Conservation (phyloP, 1,139 yeast genomes). For the Pichia sp. region DNA sequence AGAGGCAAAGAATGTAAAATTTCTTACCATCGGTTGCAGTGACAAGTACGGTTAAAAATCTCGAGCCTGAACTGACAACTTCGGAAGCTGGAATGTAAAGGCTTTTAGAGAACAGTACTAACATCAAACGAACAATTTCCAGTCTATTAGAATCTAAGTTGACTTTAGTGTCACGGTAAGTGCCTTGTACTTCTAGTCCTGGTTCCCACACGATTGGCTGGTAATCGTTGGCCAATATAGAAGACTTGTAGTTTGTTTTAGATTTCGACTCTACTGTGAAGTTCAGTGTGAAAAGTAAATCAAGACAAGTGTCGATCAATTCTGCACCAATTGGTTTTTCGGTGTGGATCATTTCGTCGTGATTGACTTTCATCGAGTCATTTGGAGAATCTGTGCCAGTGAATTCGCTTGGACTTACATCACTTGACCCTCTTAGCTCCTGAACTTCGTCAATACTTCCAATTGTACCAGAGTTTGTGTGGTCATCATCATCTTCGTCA, state of each 20-base stretch:
- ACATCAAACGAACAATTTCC: constrained; percentile 59
- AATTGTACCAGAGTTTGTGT: not conserved
- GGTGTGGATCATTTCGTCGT: constrained; percentile 22
- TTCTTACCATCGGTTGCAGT: constrained; percentile 47
- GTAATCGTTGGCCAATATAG: constrained; percentile 24
- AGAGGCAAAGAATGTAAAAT: constrained; percentile 56
- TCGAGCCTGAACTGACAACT: constrained; percentile 50
- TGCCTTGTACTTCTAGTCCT: constrained; percentile 55
- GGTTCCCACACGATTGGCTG: constrained; percentile 63
- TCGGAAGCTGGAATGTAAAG: constrained; percentile 48
- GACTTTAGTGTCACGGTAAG: constrained; percentile 43
- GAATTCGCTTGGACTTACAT: not conserved
- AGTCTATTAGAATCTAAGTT: constrained; percentile 61
- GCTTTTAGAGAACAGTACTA: constrained; percentile 61
- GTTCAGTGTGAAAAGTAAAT: constrained; percentile 55
- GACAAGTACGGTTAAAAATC: constrained; percentile 57
- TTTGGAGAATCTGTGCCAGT: not conserved
- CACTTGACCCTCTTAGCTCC: not conserved
- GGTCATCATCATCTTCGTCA: constrained; percentile 4
- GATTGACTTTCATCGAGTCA: constrained; percentile 24
- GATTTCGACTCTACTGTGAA: constrained; percentile 46
- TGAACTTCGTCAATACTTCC: not conserved
- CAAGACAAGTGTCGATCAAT: constrained; percentile 44
- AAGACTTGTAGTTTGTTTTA: constrained; percentile 7
- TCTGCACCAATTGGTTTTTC: constrained; percentile 46